A percentile compares a stretch with the other conserved stretches of the same genome.
These are phyloP conservation scores for Bipolaris sorokiniana DNA, from an alignment of 2,329 filamentous ascomycete species.

Conservation along the genomic window DNA sequence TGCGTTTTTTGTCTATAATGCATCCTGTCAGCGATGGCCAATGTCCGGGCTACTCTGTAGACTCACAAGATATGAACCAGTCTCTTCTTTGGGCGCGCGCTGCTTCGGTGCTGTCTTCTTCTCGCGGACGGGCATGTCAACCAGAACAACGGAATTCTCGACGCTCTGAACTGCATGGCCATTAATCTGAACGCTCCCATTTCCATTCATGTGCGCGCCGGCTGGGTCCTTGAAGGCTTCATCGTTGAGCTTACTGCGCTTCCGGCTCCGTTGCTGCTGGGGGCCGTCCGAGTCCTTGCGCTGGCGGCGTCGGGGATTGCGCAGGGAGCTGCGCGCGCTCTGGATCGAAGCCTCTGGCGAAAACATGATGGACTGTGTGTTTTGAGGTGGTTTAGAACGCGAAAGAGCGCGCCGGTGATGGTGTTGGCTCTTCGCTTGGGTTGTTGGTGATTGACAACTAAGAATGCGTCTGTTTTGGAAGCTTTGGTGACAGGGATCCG, in stretches of 20 bases:
- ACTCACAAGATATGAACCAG: conserved; percentile 68
- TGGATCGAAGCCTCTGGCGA: conserved; percentile 47
- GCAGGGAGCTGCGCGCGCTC: conserved; percentile 48
- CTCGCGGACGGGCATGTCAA: conserved; percentile 51
- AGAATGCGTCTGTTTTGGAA: conserved; percentile 23
- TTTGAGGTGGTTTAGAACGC: conserved; percentile 28
- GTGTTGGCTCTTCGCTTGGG: conserved; percentile 26
- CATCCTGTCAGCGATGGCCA: conserved; percentile 13
- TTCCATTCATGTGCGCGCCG: conserved; percentile 41
- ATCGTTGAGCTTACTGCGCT: conserved; percentile 56
- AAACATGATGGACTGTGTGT: conserved; percentile 42
- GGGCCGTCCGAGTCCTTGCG: conserved; percentile 54
- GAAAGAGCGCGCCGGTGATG: conserved; percentile 39
- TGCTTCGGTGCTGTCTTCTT: conserved; percentile 57
- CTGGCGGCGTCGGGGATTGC: conserved; percentile 55
- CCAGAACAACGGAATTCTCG: conserved; percentile 38
- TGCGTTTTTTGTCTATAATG: conserved; percentile 74
- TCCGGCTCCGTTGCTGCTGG: conserved; percentile 51
- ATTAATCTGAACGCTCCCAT: conserved; percentile 41
- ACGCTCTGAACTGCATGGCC: conserved; percentile 39
- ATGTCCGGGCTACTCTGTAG: not conserved
- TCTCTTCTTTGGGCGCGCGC: conserved; percentile 69
- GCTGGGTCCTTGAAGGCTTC: conserved; percentile 46
- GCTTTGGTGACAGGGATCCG: conserved; percentile 22
- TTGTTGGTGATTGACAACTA: conserved; percentile 27